phyloP scores from a whole-genome alignment of 306 rosid species.

The Parietaria judaica region DNA sequence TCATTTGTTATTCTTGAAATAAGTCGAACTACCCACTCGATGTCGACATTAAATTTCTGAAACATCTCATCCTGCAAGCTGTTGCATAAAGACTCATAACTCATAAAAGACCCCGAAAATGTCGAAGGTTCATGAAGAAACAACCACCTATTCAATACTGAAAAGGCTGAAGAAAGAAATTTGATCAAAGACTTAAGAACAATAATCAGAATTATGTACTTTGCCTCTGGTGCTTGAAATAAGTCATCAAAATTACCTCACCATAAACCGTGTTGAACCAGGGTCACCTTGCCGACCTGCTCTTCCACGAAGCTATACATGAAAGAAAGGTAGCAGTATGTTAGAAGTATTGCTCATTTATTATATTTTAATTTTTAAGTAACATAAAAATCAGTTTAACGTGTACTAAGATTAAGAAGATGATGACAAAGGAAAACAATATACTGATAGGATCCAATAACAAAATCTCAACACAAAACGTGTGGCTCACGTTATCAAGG shows the following conservation, averaged over 20 bases:
- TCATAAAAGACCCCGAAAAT: background rate
- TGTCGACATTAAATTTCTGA: slow-evolving; percentile 90
- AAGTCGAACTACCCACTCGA: slow-evolving; percentile 92
- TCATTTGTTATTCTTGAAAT: slow-evolving; percentile 86
- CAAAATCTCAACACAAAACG: too few relatives aligned
- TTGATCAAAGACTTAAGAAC: too few relatives aligned
- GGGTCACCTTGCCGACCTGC: slow-evolving; percentile 99
- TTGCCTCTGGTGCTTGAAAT: background rate
- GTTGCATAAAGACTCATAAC: slow-evolving; percentile 28
- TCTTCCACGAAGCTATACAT: slow-evolving; percentile 89
- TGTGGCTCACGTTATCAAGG: too few relatives aligned
- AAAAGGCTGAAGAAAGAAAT: too few relatives aligned
- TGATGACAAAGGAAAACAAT: too few relatives aligned
- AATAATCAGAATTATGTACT: background rate
- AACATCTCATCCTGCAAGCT: slow-evolving; percentile 99
- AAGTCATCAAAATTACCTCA: slow-evolving; percentile 49
- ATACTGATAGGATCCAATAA: too few relatives aligned
- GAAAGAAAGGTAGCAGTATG: slow-evolving; percentile 1
- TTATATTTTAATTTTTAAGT: too few relatives aligned
- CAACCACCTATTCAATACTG: background rate
- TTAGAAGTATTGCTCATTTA: too few relatives aligned
- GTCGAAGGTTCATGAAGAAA: background rate
- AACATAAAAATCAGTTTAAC: too few relatives aligned
- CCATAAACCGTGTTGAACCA: slow-evolving; percentile 97
- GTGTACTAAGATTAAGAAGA: too few relatives aligned